These are phyloP conservation scores for Vigna radiata DNA, from an alignment of 306 rosid genomes.

Conservation along the genomic window DNA sequence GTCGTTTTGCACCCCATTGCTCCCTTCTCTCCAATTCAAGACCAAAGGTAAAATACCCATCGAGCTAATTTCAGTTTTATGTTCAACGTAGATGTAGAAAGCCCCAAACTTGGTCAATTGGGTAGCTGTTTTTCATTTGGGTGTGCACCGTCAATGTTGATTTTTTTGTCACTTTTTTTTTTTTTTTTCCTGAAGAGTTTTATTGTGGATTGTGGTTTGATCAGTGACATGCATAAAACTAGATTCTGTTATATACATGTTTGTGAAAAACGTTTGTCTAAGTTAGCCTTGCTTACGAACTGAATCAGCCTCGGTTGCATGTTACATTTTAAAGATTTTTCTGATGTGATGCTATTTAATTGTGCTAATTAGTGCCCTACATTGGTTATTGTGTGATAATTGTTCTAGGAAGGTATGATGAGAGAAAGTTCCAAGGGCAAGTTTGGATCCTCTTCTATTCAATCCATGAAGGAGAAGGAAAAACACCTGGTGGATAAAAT, in stretches of 20 bases:
- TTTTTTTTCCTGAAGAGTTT: slow-evolving; percentile 11
- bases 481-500: slow-evolving; percentile 79
- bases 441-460: slow-evolving; percentile 73
- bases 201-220: slow-evolving; percentile 11
- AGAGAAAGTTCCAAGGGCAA: slow-evolving; percentile 65
- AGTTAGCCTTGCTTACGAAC: neutral
- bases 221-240: slow-evolving; percentile 4
- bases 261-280: no score
- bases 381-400: neutral
- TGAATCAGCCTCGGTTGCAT: neutral
- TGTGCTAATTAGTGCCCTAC: neutral
- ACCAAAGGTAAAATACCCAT: slow-evolving; percentile 33
- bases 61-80: neutral
- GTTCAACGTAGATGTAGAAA: slow-evolving; percentile 9
- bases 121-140: slow-evolving; percentile 10
- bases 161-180: neutral
- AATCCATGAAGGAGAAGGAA: slow-evolving; percentile 82
- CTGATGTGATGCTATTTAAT: neutral
- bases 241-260: neutral
- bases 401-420: slow-evolving; percentile 55
- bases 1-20: slow-evolving; percentile 16
- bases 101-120: slow-evolving; percentile 11
- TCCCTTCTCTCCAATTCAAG: slow-evolving; percentile 18
- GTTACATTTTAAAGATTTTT: neutral
- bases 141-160: slow-evolving; percentile 13